A percentile compares a stretch with the other conserved stretches of the same genome.
Conservation (phyloP, 1,284 basidiomycete species). For the Pseudozyma sp. region DNA sequence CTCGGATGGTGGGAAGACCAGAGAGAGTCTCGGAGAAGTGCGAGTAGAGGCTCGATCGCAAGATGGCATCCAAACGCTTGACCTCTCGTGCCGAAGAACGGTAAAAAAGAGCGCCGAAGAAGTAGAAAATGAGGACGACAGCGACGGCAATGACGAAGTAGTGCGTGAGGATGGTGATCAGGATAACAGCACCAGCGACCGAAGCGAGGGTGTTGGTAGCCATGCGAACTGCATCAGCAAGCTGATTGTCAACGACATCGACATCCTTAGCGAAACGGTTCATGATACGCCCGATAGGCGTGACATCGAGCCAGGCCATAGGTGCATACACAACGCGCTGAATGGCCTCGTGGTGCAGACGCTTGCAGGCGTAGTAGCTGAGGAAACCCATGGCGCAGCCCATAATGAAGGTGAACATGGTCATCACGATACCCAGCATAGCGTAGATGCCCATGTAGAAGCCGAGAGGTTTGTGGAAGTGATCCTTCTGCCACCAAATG, state of each 20-base stretch:
- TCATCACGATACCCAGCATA: conserved; percentile 74
- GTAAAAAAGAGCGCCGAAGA: conserved; percentile 78
- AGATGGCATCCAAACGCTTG: conserved; percentile 80
- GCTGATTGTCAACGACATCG: conserved; percentile 84
- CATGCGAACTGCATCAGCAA: conserved; percentile 69
- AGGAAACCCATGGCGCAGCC: conserved; percentile 76
- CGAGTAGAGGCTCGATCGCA: conserved; percentile 79
- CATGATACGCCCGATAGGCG: conserved; percentile 85
- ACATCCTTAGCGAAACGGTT: conserved; percentile 80
- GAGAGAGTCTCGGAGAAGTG: conserved; percentile 89
- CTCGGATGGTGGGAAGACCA: conserved; percentile 86
- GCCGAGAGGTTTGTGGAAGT: conserved; percentile 70
- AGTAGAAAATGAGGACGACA: conserved; percentile 62
- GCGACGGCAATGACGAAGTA: conserved; percentile 75
- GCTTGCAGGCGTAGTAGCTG: conserved; percentile 76
- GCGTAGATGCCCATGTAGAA: conserved; percentile 82
- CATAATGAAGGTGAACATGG: conserved; percentile 76
- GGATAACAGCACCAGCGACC: conserved; percentile 75
- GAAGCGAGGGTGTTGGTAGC: conserved; percentile 64
- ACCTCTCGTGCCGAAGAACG: conserved; percentile 87
- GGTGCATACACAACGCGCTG: conserved; percentile 76
- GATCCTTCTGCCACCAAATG: conserved; percentile 74
- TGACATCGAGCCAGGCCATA: conserved; percentile 83
- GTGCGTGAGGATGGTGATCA: conserved; percentile 78
- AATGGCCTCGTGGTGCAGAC: conserved; percentile 75